These are phyloP conservation scores for Epichloe baconii DNA, from an alignment of 2,329 filamentous ascomycete species.

Conservation along the genomic window DNA sequence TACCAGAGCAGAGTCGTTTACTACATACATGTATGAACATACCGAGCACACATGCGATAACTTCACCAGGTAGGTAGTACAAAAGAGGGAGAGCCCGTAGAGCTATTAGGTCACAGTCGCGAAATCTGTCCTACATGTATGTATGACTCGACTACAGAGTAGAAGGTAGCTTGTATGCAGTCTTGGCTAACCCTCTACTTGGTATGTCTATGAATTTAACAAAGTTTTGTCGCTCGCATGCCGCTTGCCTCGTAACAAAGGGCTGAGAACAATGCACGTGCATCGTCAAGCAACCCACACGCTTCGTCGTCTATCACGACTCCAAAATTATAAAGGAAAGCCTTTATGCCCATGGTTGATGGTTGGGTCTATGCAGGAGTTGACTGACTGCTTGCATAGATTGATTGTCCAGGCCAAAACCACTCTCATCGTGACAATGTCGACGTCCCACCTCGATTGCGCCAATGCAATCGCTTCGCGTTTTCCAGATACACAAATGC, in stretches of 20 bases:
- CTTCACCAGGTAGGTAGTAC: no score
- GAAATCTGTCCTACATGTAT: no score
- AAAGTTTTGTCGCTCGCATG: background rate
- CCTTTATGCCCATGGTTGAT: background rate
- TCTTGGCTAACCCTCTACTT: background rate
- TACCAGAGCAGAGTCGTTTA: background rate
- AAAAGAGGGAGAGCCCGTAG: no score
- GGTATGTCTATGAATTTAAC: background rate
- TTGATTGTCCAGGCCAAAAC: background rate
- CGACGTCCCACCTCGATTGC: background rate
- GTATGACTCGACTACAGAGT: no score
- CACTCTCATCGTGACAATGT: background rate
- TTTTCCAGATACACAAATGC: no score
- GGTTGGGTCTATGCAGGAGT: background rate
- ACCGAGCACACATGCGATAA: background rate
- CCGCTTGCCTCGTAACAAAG: background rate
- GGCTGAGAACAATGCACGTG: no score
- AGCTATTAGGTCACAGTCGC: no score
- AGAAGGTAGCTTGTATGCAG: no score
- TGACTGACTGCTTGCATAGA: background rate
- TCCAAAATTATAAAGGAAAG: background rate
- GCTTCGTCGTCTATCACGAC: background rate
- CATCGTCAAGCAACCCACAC: background rate
- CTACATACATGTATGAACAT: no score
- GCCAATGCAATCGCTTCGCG: no score